phyloP scores from a whole-genome alignment of 2,329 filamentous ascomycete species.

The Penicillium expansum region DNA sequence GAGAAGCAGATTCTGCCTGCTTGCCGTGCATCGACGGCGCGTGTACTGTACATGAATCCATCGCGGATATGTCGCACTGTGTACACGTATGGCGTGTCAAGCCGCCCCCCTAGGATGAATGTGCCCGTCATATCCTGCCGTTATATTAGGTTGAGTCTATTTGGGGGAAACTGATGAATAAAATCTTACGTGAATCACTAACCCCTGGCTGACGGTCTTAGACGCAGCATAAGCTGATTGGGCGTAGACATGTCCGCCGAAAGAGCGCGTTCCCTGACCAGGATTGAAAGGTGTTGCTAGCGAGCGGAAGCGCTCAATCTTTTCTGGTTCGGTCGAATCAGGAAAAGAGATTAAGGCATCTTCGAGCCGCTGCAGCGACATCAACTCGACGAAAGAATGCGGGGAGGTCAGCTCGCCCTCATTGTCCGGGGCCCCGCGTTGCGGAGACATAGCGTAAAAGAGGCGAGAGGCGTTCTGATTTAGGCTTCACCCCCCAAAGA shows the following conservation, averaged over 20 bases:
- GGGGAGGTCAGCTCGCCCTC: conserved; percentile 15
- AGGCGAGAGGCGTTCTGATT: not conserved
- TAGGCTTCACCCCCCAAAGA: no score
- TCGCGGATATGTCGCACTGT: conserved; percentile 51
- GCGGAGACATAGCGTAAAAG: conserved; percentile 17
- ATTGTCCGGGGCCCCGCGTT: conserved; percentile 1
- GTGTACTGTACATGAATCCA: conserved; percentile 52
- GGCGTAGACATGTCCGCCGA: conserved; percentile 58
- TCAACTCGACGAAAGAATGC: conserved; percentile 30
- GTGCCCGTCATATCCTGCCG: conserved; percentile 53
- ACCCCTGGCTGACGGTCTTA: conserved; percentile 51
- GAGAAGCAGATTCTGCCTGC: conserved; percentile 51
- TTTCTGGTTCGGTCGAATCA: conserved; percentile 23
- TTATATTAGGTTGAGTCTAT: not conserved
- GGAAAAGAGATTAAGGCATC: conserved; percentile 9
- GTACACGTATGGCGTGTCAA: conserved; percentile 51
- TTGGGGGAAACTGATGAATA: not conserved
- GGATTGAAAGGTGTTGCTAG: conserved; percentile 42
- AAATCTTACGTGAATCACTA: conserved; percentile 51
- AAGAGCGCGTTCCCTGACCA: conserved; percentile 44
- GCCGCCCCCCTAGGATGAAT: conserved; percentile 50
- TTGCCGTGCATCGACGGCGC: conserved; percentile 53
- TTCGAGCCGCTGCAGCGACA: conserved; percentile 32
- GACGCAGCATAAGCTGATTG: conserved; percentile 57
- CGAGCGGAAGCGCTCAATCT: conserved; percentile 31